Conservation (phyloP, 2,329 filamentous ascomycete genomes). For the Cordyceps javanica region DNA sequence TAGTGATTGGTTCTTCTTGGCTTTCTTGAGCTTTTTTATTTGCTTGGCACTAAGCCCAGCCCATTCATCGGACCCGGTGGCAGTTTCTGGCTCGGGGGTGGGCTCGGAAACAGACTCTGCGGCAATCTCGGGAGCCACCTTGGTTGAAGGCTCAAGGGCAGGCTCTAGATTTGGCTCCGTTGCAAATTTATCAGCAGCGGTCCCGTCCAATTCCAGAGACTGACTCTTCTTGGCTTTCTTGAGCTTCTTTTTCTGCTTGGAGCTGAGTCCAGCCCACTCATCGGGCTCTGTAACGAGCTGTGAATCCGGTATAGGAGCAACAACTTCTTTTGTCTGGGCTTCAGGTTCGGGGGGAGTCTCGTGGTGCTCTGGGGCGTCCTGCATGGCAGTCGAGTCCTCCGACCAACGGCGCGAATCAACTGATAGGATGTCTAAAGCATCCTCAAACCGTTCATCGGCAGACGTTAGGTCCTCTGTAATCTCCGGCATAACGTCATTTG, state of each 20-base stretch:
- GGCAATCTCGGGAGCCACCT: not conserved
- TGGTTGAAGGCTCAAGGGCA: not conserved
- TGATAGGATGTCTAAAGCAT: conserved; percentile 23
- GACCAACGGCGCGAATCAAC: conserved; percentile 11
- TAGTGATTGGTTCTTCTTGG: no score
- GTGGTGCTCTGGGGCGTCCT: conserved; percentile 7
- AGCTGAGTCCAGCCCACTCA: conserved; percentile 12
- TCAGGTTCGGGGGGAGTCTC: conserved; percentile 11
- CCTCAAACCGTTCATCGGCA: conserved; percentile 31
- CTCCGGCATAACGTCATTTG: conserved; percentile 16
- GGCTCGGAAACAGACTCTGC: not conserved
- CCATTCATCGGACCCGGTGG: conserved; percentile 7
- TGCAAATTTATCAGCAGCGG: not conserved
- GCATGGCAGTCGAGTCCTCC: conserved; percentile 15
- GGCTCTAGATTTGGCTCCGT: not conserved
- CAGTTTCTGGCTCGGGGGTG: not conserved
- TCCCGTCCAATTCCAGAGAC: conserved; percentile 1
- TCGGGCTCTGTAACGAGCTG: conserved; percentile 4
- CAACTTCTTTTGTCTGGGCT: not conserved
- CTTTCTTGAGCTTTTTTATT: no score
- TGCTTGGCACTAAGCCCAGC: conserved; percentile 12
- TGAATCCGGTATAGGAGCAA: not conserved
- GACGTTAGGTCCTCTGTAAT: conserved; percentile 27
- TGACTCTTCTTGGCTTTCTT: conserved; percentile 20
- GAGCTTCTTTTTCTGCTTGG: conserved; percentile 22